Base-by-base conservation (phyloP, 805 yeast genomes). In the Yamadazyma sp. region DNA sequence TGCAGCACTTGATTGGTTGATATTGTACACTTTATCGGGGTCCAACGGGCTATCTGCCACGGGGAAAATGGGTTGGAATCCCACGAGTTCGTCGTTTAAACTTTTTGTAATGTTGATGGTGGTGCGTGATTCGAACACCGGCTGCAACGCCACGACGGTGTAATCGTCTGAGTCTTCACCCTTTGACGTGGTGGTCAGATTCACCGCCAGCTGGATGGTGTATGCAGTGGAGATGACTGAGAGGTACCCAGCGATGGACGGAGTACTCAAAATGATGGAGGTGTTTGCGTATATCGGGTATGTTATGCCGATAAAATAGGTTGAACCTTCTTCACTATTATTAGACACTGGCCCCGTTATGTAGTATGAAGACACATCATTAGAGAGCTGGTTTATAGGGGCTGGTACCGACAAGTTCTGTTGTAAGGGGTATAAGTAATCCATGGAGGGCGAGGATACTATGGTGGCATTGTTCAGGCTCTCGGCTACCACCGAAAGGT, bases 251-350 rank as follows among this genome's bases (percentile, higher is more conserved):
- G 80, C 73, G 5, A 85, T 64, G 15, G 74, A 70, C 4, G 83
- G 79, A 11, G 70, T 64, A n/a, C 70, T 61, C 5, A 60, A 21
- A 15, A 82, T 60, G 15, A 85, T 81, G 2, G 95, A 82, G n/a
- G 81, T 71, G 47, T 84, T 82, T 12, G 87, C 75, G 49, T 71
- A 81, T 3, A 89, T 73, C 0, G 96, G 93, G 4, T 87, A 48
- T 0, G 96, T 84, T 60, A 89, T 64, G 0, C 95, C 86, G 72
- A 86, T 65, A 47, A 78, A 73, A 49, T 73, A 82, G 1, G 68
- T 41, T 1, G 66, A 48, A 25, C 55, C 57, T 6, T 39, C 32
- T 31, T 53, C 47, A 3, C 56, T 35, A 9, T 52, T 34, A 47
- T 78, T 77, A 12, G 61, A 36, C 1, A 76, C 64, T 0, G 96